These are phyloP conservation scores for Fistulina hepatica DNA, from an alignment of 1,284 basidiomycete species.

Conservation along the genomic window DNA sequence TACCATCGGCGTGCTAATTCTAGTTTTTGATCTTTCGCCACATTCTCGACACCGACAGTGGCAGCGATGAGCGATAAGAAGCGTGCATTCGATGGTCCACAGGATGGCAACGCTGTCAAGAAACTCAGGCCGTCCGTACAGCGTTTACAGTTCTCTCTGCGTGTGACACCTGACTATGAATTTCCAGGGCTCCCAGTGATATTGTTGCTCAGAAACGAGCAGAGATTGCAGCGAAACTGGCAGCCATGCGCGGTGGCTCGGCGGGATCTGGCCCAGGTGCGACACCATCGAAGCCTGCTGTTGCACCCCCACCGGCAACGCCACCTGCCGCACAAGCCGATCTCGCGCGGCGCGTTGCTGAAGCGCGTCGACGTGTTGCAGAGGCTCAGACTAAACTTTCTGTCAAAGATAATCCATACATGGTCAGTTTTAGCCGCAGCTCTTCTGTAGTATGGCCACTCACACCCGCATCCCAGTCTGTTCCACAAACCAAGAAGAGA, in stretches of 20 bases:
- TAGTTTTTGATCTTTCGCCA: too few relatives aligned
- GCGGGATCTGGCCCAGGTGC: slow-evolving; percentile 18
- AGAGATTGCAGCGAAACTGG: slow-evolving; percentile 76
- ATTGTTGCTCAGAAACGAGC: slow-evolving; percentile 72
- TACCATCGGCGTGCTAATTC: too few relatives aligned
- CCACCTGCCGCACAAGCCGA: slow-evolving; percentile 47
- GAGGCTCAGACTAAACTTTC: slow-evolving; percentile 67
- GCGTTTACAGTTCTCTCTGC: slow-evolving; percentile 14
- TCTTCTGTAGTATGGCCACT: slow-evolving; percentile 2
- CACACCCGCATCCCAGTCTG: too few relatives aligned
- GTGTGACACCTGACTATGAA: neutral
- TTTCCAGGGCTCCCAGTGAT: slow-evolving; percentile 29
- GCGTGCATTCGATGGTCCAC: slow-evolving; percentile 38
- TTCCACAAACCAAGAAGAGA: slow-evolving; percentile 44
- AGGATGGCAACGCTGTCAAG: slow-evolving; percentile 42
- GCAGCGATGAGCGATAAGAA: slow-evolving; percentile 49
- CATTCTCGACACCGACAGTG: too few relatives aligned
- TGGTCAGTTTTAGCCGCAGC: slow-evolving; percentile 32
- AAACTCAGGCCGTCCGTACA: slow-evolving; percentile 54
- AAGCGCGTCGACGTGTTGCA: slow-evolving; percentile 69
- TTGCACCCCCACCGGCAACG: slow-evolving; percentile 27
- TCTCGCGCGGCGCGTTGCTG: slow-evolving; percentile 58
- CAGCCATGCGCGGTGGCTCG: slow-evolving; percentile 50
- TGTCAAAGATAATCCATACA: slow-evolving; percentile 72
- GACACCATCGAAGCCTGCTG: slow-evolving; percentile 24